phyloP scores from a whole-genome alignment of 2,329 filamentous ascomycete genomes.

The Ascochyta lentis region DNA sequence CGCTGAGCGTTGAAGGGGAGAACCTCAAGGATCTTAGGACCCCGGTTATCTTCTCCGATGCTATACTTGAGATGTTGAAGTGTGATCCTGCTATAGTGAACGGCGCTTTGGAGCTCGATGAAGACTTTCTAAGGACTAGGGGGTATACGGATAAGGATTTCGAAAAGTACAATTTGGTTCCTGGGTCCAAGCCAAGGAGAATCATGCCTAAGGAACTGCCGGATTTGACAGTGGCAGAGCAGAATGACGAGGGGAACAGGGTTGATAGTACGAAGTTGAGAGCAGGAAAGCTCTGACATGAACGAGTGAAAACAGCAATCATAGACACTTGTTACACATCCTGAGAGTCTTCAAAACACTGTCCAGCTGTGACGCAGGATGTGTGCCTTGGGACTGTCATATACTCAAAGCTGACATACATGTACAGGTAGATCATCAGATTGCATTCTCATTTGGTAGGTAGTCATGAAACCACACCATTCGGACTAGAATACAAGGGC shows the following conservation, averaged over 20 bases:
- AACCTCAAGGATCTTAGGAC: slow-evolving; percentile 67
- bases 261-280: slow-evolving; percentile 65
- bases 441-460: too few relatives aligned
- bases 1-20: slow-evolving; percentile 58
- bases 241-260: slow-evolving; percentile 78
- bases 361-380: too few relatives aligned
- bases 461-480: too few relatives aligned
- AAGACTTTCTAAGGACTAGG: slow-evolving; percentile 76
- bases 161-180: slow-evolving; percentile 72
- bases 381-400: too few relatives aligned
- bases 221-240: slow-evolving; percentile 74
- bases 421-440: too few relatives aligned
- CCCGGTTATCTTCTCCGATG: slow-evolving; percentile 77
- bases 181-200: slow-evolving; percentile 68
- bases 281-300: slow-evolving; percentile 22
- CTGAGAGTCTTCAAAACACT: neutral
- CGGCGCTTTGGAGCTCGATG: slow-evolving; percentile 75
- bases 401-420: too few relatives aligned
- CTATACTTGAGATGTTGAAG: slow-evolving; percentile 73
- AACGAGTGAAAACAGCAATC: neutral
- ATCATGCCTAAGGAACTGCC: slow-evolving; percentile 80
- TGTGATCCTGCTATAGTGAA: slow-evolving; percentile 69
- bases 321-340: neutral
- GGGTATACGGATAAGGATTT: slow-evolving; percentile 70
- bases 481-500: too few relatives aligned